phyloP scores from a whole-genome alignment of 805 yeast species.

The Isabelozyma pseudorhagii region DNA sequence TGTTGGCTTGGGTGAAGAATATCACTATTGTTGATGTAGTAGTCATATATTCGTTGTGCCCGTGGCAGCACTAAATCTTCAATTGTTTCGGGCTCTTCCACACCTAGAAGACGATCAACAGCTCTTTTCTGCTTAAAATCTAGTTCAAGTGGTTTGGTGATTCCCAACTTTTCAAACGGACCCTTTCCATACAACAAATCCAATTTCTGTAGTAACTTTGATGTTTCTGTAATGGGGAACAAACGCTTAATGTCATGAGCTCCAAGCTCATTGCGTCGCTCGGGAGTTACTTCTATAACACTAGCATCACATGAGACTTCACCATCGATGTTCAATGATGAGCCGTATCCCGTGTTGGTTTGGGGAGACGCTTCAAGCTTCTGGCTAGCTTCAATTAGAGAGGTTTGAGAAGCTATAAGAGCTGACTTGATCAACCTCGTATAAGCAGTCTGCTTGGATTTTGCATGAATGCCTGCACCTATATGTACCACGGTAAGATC shows the following conservation, averaged over 20 bases:
- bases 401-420: constrained; percentile 6
- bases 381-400: constrained; percentile 11
- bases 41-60: constrained; percentile 7
- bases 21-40: not conserved
- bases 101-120: not conserved
- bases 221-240: constrained; percentile 30
- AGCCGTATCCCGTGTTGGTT: constrained; percentile 52
- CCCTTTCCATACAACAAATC: constrained; percentile 10
- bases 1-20: too few relatives aligned
- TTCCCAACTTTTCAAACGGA: constrained; percentile 17
- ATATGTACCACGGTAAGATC: constrained; percentile 35
- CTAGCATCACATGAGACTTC: constrained; percentile 46
- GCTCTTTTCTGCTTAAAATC: constrained; percentile 5
- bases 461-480: constrained; percentile 50
- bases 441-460: constrained; percentile 13
- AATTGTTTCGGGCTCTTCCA: not conserved
- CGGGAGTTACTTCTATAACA: constrained; percentile 14
- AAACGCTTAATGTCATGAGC: constrained; percentile 11
- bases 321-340: constrained; percentile 40
- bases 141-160: constrained; percentile 33
- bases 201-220: constrained; percentile 20
- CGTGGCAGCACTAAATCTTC: constrained; percentile 1
- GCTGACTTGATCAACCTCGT: constrained; percentile 26
- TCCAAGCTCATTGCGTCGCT: constrained; percentile 10
- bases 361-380: constrained; percentile 34